Evolutionary conservation across 2,329 filamentous ascomycete genomes (phyloP), one percentile per base, ranked within the genome.

Genomic region (Penicillium sp.): DNA sequence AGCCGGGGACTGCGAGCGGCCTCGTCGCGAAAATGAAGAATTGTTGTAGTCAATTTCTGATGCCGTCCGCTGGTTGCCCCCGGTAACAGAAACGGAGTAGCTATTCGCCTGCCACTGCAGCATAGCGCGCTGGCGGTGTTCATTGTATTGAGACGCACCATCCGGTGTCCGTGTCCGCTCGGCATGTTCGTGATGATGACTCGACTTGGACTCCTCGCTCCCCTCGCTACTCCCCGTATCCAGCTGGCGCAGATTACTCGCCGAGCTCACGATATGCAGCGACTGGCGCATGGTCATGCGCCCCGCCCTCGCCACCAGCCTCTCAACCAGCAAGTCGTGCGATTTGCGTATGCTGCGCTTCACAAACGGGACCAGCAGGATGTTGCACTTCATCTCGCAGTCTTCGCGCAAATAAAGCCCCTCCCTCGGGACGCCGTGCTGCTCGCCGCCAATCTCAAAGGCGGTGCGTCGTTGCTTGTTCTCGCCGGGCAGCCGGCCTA

Each of bases 331-430:
- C 5, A 80, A 76, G 4, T 77, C 79, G 66, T 95, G 90, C 0
- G 88, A 83, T 68, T 89, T 89, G 65, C 88, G 88, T 46, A 94
- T 80, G 7, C 88, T 94, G 74, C 86, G 89, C 77, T 89, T 91
- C 60, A 95, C 87, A 65, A 94, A 94, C 21, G 75, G 74, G 0
- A 84, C 80, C 77, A 92, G 82, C 61, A 94, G 75, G 59, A 91
- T 77, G 67, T 90, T 92, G 75, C 90, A 94, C 58, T 82, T 82
- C 80, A 95, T 84, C 61, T 91, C 87, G 52, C 92, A 87, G 63
- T 94, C 90, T 77, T 96, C 91, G 20, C 88, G 81, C 51, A 95
- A 75, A 67, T 91, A 94, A 20, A 95, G 75, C 0, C 90, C 90
- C 50, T 83, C 77, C 30, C 79, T 72, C 0, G 90, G 89, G 1